Percentiles rank a stretch among this genome's conserved stretches.
phyloP scores from a whole-genome alignment of 148 eudicot genomes.

The Polygonum maritimum region DNA sequence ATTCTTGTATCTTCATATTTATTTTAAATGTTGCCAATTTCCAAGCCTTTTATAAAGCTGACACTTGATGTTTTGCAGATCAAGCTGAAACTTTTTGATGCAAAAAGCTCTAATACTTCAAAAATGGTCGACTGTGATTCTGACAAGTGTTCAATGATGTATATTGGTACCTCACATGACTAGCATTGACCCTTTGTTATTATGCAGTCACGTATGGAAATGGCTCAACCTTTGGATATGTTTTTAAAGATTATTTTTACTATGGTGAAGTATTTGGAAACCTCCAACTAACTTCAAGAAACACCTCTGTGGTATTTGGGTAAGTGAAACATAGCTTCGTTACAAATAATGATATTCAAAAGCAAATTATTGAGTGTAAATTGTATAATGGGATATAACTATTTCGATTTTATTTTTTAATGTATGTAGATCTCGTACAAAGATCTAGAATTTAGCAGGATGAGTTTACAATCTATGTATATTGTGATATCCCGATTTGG shows the following conservation, averaged over 20 bases:
- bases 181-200: slow-evolving; percentile 40
- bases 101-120: slow-evolving; percentile 48
- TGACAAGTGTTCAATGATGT: slow-evolving; percentile 45
- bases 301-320: too few relatives aligned
- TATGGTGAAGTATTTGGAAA: too few relatives aligned
- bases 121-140: slow-evolving; percentile 47
- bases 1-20: neutral
- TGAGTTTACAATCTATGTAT: too few relatives aligned
- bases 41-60: neutral
- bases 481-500: too few relatives aligned
- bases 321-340: too few relatives aligned
- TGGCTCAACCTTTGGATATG: slow-evolving; percentile 92
- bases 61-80: slow-evolving; percentile 32
- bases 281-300: too few relatives aligned
- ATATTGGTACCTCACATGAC: slow-evolving; percentile 27
- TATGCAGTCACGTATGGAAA: slow-evolving; percentile 75
- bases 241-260: slow-evolving; percentile 29
- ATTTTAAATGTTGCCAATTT: neutral
- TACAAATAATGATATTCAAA: too few relatives aligned
- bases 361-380: too few relatives aligned
- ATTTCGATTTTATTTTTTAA: too few relatives aligned
- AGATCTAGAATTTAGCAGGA: too few relatives aligned
- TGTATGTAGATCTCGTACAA: too few relatives aligned
- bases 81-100: slow-evolving; percentile 44
- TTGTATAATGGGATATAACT: too few relatives aligned